These are phyloP conservation scores for Nannizziopsis barbatae DNA, from an alignment of 2,329 filamentous ascomycete genomes.

Conservation along the genomic window DNA sequence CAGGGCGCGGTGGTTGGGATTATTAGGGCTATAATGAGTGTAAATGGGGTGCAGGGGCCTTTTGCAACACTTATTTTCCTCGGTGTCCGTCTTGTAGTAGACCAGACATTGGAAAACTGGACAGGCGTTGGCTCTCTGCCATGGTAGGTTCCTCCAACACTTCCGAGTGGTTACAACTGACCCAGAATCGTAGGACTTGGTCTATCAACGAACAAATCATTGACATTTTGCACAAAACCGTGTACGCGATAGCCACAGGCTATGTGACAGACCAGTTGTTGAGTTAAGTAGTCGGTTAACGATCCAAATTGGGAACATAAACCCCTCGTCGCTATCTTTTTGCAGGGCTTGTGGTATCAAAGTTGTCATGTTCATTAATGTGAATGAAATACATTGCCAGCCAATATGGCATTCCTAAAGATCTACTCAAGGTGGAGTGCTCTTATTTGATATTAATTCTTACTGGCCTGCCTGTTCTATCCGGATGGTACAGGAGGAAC, in stretches of 20 bases:
- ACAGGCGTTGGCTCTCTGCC: slow-evolving; percentile 22
- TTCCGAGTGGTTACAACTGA: neutral
- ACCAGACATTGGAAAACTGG: slow-evolving; percentile 24
- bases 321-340: too few relatives aligned
- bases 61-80: slow-evolving; percentile 23
- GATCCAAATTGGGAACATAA: too few relatives aligned
- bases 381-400: too few relatives aligned
- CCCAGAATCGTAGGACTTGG: slow-evolving; percentile 18
- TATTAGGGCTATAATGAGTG: slow-evolving; percentile 22
- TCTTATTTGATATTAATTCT: too few relatives aligned
- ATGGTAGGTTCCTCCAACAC: slow-evolving; percentile 16
- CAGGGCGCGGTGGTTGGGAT: slow-evolving; percentile 23
- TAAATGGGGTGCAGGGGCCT: slow-evolving; percentile 25
- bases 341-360: too few relatives aligned
- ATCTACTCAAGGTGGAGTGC: too few relatives aligned
- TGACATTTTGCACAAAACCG: slow-evolving; percentile 23
- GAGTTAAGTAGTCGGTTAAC: too few relatives aligned
- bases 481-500: too few relatives aligned
- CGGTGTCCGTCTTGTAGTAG: slow-evolving; percentile 22
- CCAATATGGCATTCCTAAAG: too few relatives aligned
- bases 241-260: slow-evolving; percentile 23
- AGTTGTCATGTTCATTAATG: too few relatives aligned
- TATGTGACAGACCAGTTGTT: slow-evolving; percentile 18
- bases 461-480: too few relatives aligned
- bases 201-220: slow-evolving; percentile 26